A percentile compares a stretch with the other conserved stretches of the same genome.
These are phyloP conservation scores for Phialophora macrospora DNA, from an alignment of 2,329 filamentous ascomycete species.

Conservation along the genomic window DNA sequence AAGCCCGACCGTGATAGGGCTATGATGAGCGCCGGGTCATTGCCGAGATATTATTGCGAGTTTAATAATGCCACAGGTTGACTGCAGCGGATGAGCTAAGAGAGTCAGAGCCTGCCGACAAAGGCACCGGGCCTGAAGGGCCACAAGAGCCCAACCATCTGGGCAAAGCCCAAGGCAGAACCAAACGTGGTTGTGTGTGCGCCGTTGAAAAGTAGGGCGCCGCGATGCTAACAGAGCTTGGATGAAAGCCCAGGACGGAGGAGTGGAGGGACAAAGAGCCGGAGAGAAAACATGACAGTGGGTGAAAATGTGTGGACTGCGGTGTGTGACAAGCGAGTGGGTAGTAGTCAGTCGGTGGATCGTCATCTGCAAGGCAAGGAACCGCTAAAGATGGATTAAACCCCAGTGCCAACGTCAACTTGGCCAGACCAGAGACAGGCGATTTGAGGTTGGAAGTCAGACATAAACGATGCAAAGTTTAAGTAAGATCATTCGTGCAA, in stretches of 20 bases:
- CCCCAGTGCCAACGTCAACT: neutral
- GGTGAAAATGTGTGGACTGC: conserved; percentile 10
- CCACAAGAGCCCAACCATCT: neutral
- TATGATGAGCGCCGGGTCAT: conserved; percentile 12
- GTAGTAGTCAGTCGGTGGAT: conserved; percentile 12
- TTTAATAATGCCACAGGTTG: conserved; percentile 7
- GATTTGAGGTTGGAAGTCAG: conserved; percentile 11
- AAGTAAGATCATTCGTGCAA: conserved; percentile 2
- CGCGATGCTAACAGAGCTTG: neutral
- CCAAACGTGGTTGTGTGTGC: neutral
- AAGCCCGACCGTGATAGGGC: conserved; percentile 5
- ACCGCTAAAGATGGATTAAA: conserved; percentile 13
- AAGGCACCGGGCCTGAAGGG: neutral
- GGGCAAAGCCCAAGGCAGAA: neutral
- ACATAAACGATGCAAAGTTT: conserved; percentile 8
- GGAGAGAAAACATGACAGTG: neutral
- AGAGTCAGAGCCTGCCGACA: conserved; percentile 14
- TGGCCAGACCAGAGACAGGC: conserved; percentile 5
- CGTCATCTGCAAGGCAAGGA: conserved; percentile 19
- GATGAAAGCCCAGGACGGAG: neutral
- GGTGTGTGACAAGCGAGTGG: conserved; percentile 7
- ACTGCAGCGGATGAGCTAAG: conserved; percentile 14
- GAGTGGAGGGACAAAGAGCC: neutral
- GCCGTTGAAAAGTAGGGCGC: neutral
- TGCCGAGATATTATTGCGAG: conserved; percentile 20